Evolutionary conservation across 768 basidiomycete species (phyloP), one percentile per base, ranked within the genome.

Genomic region (Megacollybia marginata): DNA sequence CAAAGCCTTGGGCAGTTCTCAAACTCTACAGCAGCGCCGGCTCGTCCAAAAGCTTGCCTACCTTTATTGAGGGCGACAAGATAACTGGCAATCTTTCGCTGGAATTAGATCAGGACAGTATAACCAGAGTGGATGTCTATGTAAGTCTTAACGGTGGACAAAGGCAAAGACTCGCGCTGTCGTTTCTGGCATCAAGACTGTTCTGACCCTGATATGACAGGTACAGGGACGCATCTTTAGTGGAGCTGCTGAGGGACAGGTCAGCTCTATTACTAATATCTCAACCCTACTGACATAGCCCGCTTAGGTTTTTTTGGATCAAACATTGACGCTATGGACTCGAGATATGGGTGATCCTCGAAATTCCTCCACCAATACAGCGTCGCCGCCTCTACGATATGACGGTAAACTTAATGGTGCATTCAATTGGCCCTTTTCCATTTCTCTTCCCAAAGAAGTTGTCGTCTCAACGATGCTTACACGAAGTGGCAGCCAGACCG

Each of bases 381-480:
- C 23, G 23, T 35, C 15, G 40, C 33, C 36, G 12, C 20, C 33
- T 31, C n/a, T 52, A 51, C 48, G 58, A 49, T 55, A 51, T 23
- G 58, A 44, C 11, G 54, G 59, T 18, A 69, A 68, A 43, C 64
- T 74, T 9, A 52, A 55, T 19, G 72, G 74, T 6, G 57, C 61
- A 33, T 66, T 66, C 49, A 48, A 54, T 31, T 74, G 68, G 69
- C 62, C 66, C 0, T 70, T 71, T 48, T 63, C 64, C 1, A 54
- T 76, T 28, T 54, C 65, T 2, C 59, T 85, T 7, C 73, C 72
- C 4, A 60, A 64, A 50, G 59, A 69, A 34, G 65, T 71, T 4
- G 53, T 60, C 2, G 44, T 16, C 2, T 44, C 44, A 4, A 44
- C 44, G 13, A 13, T 13, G 15, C 13, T 23, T n/a, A 44, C n/a